phyloP scores from a whole-genome alignment of 1,284 basidiomycete species.

The Leccinum glutinopallens region DNA sequence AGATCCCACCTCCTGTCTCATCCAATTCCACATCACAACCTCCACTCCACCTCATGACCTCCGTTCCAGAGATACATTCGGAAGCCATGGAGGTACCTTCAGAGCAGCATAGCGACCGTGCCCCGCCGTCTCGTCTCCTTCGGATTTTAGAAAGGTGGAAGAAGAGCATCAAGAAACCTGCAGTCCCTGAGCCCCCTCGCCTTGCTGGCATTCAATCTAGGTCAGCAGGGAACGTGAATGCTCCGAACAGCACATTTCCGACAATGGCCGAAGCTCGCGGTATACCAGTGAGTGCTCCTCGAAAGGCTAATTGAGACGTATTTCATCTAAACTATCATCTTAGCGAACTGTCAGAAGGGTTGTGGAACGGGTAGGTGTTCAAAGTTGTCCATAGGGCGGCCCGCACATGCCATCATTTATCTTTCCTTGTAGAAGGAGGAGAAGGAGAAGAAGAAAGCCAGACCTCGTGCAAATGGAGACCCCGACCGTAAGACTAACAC shows the following conservation, averaged over 20 bases:
- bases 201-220: not conserved
- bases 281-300: too few species aligned
- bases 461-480: not conserved
- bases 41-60: not conserved
- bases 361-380: too few species aligned
- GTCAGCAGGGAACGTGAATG: not conserved
- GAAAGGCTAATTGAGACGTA: too few species aligned
- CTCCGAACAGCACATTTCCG: too few species aligned
- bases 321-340: too few species aligned
- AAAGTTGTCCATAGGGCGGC: too few species aligned
- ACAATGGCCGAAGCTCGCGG: too few species aligned
- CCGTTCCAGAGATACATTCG: not conserved
- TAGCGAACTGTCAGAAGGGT: too few species aligned
- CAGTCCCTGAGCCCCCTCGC: not conserved
- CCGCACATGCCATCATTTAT: too few species aligned
- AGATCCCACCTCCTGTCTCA: too few species aligned
- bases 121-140: not conserved
- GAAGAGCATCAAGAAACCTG: not conserved
- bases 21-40: not conserved
- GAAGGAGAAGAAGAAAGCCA: too few species aligned
- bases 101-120: not conserved
- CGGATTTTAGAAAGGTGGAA: not conserved
- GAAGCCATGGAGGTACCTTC: not conserved
- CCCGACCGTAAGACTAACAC: not conserved
- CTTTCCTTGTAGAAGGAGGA: too few species aligned